Evolutionary conservation across 768 basidiomycete species (phyloP).

Genomic region (Suillus variegatus): DNA sequence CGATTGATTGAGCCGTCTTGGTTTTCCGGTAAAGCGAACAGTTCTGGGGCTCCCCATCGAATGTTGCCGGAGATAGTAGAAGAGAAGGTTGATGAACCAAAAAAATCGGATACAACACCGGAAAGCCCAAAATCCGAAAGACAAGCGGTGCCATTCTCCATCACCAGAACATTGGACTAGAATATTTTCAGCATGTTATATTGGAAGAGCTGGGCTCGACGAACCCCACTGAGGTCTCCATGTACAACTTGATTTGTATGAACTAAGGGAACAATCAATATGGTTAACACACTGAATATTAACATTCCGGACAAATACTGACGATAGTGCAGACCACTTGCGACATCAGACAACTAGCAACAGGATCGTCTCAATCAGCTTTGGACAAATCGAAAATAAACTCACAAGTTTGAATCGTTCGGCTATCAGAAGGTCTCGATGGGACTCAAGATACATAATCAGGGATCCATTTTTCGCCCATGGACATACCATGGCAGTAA

Average conservation of each 20-base stretch:
- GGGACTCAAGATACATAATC: slow-evolving; percentile 16
- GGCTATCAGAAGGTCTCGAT: slow-evolving; percentile 8
- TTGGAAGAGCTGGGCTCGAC: background rate
- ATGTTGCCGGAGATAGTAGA: slow-evolving; percentile 38
- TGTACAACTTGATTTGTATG: slow-evolving; percentile 8
- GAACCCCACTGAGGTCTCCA: slow-evolving; percentile 11
- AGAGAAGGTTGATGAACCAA: slow-evolving; percentile 30
- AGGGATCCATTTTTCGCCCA: slow-evolving; percentile 23
- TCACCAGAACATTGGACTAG: slow-evolving; percentile 48
- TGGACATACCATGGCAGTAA: slow-evolving; percentile 24
- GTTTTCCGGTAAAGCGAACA: slow-evolving; percentile 22
- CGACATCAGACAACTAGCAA: background rate
- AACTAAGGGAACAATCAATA: background rate
- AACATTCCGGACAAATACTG: background rate
- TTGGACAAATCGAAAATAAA: background rate
- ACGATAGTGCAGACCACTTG: slow-evolving; percentile 2
- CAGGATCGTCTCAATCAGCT: background rate
- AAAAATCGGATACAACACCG: slow-evolving; percentile 27
- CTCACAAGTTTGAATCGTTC: slow-evolving; percentile 22
- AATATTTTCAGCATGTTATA: slow-evolving; percentile 1
- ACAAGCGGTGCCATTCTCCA: slow-evolving; percentile 37
- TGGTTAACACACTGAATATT: background rate
- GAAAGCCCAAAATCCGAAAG: slow-evolving; percentile 50
- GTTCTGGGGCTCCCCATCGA: slow-evolving; percentile 43
- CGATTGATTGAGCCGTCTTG: slow-evolving; percentile 20